Conservation (phyloP, 495 filamentous ascomycete genomes). For the Penicillium mononematosum region DNA sequence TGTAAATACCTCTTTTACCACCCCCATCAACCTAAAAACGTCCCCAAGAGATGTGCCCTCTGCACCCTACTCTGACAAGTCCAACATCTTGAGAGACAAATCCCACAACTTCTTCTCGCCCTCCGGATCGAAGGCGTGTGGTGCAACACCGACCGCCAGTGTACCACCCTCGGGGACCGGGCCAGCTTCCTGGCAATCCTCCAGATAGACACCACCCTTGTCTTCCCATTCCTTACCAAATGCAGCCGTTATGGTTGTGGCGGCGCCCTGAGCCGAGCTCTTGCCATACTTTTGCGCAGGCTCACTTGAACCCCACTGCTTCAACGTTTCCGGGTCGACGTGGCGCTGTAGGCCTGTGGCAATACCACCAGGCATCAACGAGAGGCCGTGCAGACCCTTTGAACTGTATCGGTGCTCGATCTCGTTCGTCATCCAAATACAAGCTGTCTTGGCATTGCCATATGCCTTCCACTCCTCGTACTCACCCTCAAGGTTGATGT, state of each 20-base stretch:
- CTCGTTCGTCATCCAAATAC: neutral
- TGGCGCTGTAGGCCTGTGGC: neutral
- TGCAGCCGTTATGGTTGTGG: neutral
- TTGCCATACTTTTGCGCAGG: neutral
- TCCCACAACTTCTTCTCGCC: too few species aligned
- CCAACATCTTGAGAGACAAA: too few species aligned
- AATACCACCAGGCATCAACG: neutral
- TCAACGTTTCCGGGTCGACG: neutral
- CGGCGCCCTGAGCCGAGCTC: neutral
- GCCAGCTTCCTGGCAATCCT: neutral
- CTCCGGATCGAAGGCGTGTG: too few species aligned
- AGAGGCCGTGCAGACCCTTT: neutral
- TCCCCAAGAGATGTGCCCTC: too few species aligned
- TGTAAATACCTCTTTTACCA: too few species aligned
- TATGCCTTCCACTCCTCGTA: slow-evolving; percentile 4
- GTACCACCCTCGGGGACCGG: too few species aligned
- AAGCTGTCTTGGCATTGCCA: neutral
- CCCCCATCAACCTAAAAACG: too few species aligned
- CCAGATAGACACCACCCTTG: neutral
- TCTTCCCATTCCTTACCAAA: neutral
- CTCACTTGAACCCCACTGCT: neutral
- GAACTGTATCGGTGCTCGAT: neutral
- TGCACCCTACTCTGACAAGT: too few species aligned
- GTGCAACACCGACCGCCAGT: too few species aligned
- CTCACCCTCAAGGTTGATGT: slow-evolving; percentile 16